Evolutionary conservation across 192 early-diverging fungal species (phyloP).

Genomic region (Coemansia sp.): DNA sequence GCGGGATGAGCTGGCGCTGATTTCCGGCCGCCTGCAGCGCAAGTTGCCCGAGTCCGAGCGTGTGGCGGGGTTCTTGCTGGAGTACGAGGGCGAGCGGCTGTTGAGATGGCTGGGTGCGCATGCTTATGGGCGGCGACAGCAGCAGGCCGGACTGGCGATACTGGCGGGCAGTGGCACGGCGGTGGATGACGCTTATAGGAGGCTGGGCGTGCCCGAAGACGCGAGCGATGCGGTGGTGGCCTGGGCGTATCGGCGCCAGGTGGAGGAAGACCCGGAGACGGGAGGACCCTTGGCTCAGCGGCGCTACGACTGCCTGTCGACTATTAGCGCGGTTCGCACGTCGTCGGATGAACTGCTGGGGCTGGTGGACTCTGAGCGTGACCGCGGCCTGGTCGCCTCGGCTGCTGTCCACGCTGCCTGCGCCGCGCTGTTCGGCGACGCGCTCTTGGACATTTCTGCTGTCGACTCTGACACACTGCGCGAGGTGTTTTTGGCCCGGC

Average conservation of each 20-base stretch:
- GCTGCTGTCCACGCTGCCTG: conserved; percentile 55
- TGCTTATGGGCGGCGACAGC: conserved; percentile 12
- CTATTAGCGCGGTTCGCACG: conserved; percentile 36
- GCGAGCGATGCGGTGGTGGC: conserved; percentile 54
- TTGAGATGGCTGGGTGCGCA: conserved; percentile 18
- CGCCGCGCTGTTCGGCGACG: conserved; percentile 34
- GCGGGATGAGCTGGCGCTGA: conserved; percentile 32
- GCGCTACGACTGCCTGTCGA: conserved; percentile 55
- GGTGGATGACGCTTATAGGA: conserved; percentile 23
- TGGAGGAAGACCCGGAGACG: conserved; percentile 53
- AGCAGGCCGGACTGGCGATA: background rate
- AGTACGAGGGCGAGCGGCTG: background rate
- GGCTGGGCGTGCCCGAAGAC: conserved; percentile 52
- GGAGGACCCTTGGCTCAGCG: conserved; percentile 19
- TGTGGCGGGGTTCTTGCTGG: background rate
- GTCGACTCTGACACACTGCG: conserved; percentile 36
- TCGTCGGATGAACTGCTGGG: conserved; percentile 35
- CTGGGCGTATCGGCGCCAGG: conserved; percentile 58
- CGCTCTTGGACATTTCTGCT: conserved; percentile 45
- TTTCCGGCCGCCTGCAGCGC: conserved; percentile 32
- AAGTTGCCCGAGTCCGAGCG: conserved; percentile 34
- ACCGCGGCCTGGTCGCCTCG: conserved; percentile 57
- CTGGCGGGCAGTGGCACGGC: background rate
- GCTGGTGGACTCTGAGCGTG: conserved; percentile 58
- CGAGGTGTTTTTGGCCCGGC: conserved; percentile 33